Base-by-base conservation (phyloP, 2,329 filamentous ascomycete species). In the Alternaria solani region DNA sequence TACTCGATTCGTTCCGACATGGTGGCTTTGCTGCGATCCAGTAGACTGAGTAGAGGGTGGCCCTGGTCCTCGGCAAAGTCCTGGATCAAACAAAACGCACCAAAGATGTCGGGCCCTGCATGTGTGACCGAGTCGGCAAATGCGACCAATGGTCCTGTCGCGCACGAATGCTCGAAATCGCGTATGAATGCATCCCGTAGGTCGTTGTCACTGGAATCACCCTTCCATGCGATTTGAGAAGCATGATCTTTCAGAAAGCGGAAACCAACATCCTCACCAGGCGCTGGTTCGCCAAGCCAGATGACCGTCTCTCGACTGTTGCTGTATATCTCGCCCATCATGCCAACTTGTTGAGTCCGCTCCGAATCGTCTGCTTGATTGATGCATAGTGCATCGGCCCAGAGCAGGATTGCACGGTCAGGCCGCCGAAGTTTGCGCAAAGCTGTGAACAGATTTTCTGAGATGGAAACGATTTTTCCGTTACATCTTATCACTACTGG, bases 81-180 rank as follows among this genome's bases (percentile, higher is more conserved):
- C n/a, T 62, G 55, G 25, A 69, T 59, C 5, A 68, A 47, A 41
- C 67, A 69, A 23, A 69, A 64, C 11, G 65, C 67, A 26, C 67
- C 67, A 23, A 66, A 66, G 14, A 68, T 53, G 42, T 68, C 63
- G 18, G 65, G 55, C 3, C 46, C 52, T n/a, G 32, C 11, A 7
- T 14, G 6, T 16, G 14, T 16, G 30, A 32, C 3, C 32, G 32
- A 25, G 18, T 18, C 36, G 28, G n/a, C 11, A 7, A 14, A 28
- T 25, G 8, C 18, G 7, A n/a, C 20, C 11, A 56, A 18, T 18
- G 30, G 46, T 14, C 57, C 32, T 16, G 32, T 5, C 12, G 32
- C 12, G 32, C 32, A 36, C 14, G 6, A 36, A 6, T 12, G 11
- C 32, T 36, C 32, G 14, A 36, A 36, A 36, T 16, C 39, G 34